phyloP scores from a whole-genome alignment of 2,329 filamentous ascomycete genomes.

The Penicillium fuscoglaucum region DNA sequence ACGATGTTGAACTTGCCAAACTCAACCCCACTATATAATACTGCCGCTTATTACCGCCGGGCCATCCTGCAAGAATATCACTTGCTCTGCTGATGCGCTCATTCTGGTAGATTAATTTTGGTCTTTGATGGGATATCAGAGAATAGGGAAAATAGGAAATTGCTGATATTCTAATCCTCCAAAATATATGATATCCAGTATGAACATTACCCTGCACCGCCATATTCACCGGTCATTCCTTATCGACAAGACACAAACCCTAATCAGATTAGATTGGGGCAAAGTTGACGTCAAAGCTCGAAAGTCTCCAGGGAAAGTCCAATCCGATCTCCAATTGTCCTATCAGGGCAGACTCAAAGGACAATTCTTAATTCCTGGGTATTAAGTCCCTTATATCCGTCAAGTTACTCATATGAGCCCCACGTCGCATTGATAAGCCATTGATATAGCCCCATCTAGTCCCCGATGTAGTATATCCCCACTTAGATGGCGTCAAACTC shows the following conservation, averaged over 20 bases:
- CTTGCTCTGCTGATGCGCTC: background rate
- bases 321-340: background rate
- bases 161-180: background rate
- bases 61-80: background rate
- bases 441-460: conserved; percentile 5
- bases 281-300: background rate
- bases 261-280: conserved; percentile 10
- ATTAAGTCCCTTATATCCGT: background rate
- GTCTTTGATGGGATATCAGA: too few relatives aligned
- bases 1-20: background rate
- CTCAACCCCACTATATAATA: conserved; percentile 18
- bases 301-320: background rate
- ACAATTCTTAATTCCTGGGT: background rate
- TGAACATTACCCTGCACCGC: background rate
- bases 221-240: background rate
- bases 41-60: conserved; percentile 17
- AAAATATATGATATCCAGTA: background rate
- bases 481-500: conserved; percentile 14
- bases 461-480: conserved; percentile 4
- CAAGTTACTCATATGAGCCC: background rate
- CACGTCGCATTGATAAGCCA: conserved; percentile 13
- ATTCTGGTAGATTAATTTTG: background rate
- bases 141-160: too few relatives aligned
- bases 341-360: background rate
- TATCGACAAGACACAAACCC: background rate